phyloP scores from a whole-genome alignment of 2,329 filamentous ascomycete species.

The Diplocarpon rosae region DNA sequence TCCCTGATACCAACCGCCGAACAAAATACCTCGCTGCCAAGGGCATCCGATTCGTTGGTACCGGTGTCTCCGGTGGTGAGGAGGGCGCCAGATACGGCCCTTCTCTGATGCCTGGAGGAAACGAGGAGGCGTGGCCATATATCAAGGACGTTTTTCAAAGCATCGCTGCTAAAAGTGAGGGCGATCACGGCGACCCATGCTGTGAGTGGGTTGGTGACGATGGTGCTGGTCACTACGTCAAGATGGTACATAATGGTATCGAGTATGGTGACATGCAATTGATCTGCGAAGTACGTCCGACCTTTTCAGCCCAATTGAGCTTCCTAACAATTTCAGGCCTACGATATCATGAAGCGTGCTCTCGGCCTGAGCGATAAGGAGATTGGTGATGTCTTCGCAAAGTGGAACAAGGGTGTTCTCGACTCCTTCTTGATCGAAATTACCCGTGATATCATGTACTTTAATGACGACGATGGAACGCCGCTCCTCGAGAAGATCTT shows the following conservation, averaged over 20 bases:
- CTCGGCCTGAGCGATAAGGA: conserved; percentile 83
- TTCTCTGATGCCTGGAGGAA: conserved; percentile 97
- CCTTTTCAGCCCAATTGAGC: neutral
- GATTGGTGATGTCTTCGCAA: conserved; percentile 85
- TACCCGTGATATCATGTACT: conserved; percentile 97
- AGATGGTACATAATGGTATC: conserved; percentile 99
- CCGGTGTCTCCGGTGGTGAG: conserved; percentile 97
- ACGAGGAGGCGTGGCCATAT: conserved; percentile 93
- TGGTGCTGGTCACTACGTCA: conserved; percentile 99
- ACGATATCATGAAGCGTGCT: conserved; percentile 99
- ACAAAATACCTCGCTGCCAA: conserved; percentile 77
- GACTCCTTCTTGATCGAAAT: conserved; percentile 99
- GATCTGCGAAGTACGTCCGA: conserved; percentile 75
- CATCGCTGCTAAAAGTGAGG: conserved; percentile 95
- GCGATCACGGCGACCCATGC: conserved; percentile 90
- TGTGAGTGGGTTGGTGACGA: conserved; percentile 99
- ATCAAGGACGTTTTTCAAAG: conserved; percentile 99
- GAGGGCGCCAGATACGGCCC: conserved; percentile 97
- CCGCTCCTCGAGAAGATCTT: conserved; percentile 97
- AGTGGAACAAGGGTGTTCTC: conserved; percentile 98
- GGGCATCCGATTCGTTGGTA: conserved; percentile 91
- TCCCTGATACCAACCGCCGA: conserved; percentile 96
- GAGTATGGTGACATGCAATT: conserved; percentile 99
- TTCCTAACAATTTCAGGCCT: conserved; percentile 51
- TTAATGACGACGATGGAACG: conserved; percentile 85